These are phyloP conservation scores for Hemileccinum rubropunctum DNA, from an alignment of 768 basidiomycete species.

Conservation along the genomic window DNA sequence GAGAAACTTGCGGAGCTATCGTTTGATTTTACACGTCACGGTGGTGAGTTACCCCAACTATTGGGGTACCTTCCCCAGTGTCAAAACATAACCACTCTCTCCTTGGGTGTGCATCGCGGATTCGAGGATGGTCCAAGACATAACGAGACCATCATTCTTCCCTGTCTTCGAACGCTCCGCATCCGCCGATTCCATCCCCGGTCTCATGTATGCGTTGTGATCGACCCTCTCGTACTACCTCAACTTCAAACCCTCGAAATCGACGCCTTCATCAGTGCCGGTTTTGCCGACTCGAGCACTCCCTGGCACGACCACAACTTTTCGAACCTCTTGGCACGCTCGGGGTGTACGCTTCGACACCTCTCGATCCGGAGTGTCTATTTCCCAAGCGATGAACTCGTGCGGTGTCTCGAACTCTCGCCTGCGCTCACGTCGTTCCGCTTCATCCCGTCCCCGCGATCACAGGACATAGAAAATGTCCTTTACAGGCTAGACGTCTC, in stretches of 20 bases:
- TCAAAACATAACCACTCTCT: conserved; percentile 18
- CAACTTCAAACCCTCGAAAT: conserved; percentile 19
- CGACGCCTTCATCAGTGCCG: conserved; percentile 1
- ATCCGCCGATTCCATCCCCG: conserved; percentile 8
- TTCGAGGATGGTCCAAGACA: not conserved
- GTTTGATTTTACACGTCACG: conserved; percentile 7
- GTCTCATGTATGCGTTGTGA: not conserved
- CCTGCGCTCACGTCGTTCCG: conserved; percentile 6
- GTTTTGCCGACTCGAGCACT: not conserved
- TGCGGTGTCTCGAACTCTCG: conserved; percentile 18
- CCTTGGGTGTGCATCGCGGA: conserved; percentile 14
- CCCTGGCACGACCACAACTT: conserved; percentile 12
- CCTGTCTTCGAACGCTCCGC: conserved; percentile 15
- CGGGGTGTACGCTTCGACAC: conserved; percentile 11
- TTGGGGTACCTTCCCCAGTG: conserved; percentile 11
- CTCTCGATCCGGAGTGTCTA: conserved; percentile 12
- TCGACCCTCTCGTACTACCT: conserved; percentile 16
- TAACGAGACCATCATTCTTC: conserved; percentile 4
- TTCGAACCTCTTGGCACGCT: conserved; percentile 18
- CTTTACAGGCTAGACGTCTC: too few relatives aligned
- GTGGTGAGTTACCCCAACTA: conserved; percentile 3
- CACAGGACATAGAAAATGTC: conserved; percentile 9
- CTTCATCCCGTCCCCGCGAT: conserved; percentile 18
- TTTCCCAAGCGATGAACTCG: conserved; percentile 16
- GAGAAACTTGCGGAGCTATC: conserved; percentile 13